Base-by-base conservation (phyloP, 768 basidiomycete genomes). In the Suillus lakei region DNA sequence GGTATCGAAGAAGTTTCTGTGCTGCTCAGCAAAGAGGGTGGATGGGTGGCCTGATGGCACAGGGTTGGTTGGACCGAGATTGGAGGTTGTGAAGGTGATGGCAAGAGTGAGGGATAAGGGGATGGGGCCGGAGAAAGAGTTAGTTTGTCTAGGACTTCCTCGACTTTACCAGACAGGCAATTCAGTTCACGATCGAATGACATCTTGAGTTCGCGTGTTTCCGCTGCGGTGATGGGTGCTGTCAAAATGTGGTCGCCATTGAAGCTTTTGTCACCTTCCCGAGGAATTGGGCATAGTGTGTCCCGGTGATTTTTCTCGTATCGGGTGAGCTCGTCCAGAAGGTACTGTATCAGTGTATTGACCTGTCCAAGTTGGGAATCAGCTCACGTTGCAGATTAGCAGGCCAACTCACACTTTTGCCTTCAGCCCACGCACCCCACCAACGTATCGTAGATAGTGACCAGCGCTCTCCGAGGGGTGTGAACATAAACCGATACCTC, bases 401-500 rank as follows among this genome's bases (percentile, higher is more conserved):
- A n/a, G n/a, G n/a, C 39, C 54, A 26, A 44, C 32, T 41, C 28
- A 65, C 56, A 21, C 50, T 44, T 18, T 65, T 23, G 1, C 61
- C 54, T 18, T 65, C 66, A 9, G 54, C 54, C 50, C 54, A 80
- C 13, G 79, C 79, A 10, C 80, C 81, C 81, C 81, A 82, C 80
- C 80, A 82, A 4, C 73, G 71, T 5, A 81, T 72, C 0, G 44
- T 69, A 9, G 59, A 66, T 13, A 82, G 68, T 0, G 76, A 73
- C 82, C 82, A 83, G 3, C 73, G 68, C 58, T 76, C 60, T 0
- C 76, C 74, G 9, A 75, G 18, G 0, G 78, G 80, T 18, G 80
- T 79, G 61, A 67, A 75, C 71, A 82, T 81, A 55, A 83, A 79
- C 3, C 77, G 66, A 66, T 81, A 81, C 61, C 81, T 79, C 0